These are phyloP conservation scores for Trichophyton mentagrophytes DNA, from an alignment of 2,329 filamentous ascomycete species.

Conservation along the genomic window DNA sequence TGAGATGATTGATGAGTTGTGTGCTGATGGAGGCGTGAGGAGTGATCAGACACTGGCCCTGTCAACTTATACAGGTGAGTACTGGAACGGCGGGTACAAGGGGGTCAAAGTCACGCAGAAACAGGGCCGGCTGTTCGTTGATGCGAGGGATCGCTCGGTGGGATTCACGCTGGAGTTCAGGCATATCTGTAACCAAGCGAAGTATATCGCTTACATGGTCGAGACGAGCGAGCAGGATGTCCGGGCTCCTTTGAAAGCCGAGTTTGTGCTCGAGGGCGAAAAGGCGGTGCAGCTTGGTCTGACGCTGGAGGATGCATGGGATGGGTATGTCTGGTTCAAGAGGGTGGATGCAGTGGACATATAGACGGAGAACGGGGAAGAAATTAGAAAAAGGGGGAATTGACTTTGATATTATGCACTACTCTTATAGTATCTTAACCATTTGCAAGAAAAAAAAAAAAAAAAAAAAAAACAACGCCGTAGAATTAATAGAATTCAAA, in stretches of 20 bases:
- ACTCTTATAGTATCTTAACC: not conserved
- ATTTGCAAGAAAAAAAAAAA: too few relatives aligned
- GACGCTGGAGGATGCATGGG: conserved; percentile 15
- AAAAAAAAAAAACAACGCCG: not conserved
- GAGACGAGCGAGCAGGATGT: conserved; percentile 10
- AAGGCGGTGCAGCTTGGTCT: conserved; percentile 15
- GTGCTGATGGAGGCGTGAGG: not conserved
- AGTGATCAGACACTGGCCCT: not conserved
- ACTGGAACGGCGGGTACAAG: conserved; percentile 15
- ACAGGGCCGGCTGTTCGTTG: conserved; percentile 20
- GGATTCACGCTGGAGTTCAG: conserved; percentile 22
- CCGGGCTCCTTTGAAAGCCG: conserved; percentile 10
- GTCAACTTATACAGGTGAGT: not conserved
- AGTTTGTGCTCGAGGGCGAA: conserved; percentile 16
- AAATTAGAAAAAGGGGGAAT: not conserved
- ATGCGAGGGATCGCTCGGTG: conserved; percentile 23
- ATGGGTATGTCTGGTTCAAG: conserved; percentile 17
- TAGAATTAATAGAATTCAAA: not conserved
- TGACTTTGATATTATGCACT: not conserved
- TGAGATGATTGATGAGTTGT: not conserved
- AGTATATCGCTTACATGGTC: conserved; percentile 18
- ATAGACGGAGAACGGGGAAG: not conserved
- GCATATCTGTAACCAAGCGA: conserved; percentile 18
- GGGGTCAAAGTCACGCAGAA: conserved; percentile 17
- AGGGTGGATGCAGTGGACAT: not conserved